Percentiles rank a stretch among this genome's conserved stretches.
Evolutionary conservation across 768 basidiomycete genomes (phyloP).

Genomic region (Pisolithus sp.): DNA sequence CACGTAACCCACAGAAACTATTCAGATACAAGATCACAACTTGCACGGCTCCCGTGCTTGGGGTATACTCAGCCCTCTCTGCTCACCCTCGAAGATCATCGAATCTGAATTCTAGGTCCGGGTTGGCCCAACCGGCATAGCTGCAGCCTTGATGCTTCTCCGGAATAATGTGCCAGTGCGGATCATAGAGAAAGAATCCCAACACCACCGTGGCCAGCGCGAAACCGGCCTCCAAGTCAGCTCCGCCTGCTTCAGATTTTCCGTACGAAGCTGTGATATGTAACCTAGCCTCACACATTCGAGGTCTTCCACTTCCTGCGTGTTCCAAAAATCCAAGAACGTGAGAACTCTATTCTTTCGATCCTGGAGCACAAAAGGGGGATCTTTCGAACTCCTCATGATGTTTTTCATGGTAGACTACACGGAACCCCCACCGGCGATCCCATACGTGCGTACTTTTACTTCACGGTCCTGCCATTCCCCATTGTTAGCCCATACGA

Average conservation of each 20-base stretch:
- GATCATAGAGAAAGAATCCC: conserved; percentile 12
- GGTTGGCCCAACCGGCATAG: conserved; percentile 17
- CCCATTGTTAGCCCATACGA: too few relatives aligned
- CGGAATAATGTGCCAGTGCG: conserved; percentile 20
- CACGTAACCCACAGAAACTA: too few relatives aligned
- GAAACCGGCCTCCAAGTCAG: conserved; percentile 1
- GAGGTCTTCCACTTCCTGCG: conserved; percentile 38
- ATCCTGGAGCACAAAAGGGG: conserved; percentile 31
- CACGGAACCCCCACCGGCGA: conserved; percentile 17
- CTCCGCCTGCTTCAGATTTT: too few relatives aligned
- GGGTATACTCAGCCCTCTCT: too few relatives aligned
- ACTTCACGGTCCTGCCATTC: too few relatives aligned
- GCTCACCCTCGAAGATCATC: too few relatives aligned
- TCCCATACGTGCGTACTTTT: conserved; percentile 21
- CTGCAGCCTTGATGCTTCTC: conserved; percentile 18
- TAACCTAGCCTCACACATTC: conserved; percentile 37
- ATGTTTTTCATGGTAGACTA: conserved; percentile 1
- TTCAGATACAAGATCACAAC: neutral
- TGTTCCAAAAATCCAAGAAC: conserved; percentile 31
- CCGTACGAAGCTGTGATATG: conserved; percentile 2
- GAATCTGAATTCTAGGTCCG: conserved; percentile 6
- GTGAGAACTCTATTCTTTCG: conserved; percentile 17
- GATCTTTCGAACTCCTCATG: conserved; percentile 12
- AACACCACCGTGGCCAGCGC: conserved; percentile 1
- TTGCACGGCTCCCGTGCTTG: too few relatives aligned